Evolutionary conservation across 2,329 filamentous ascomycete species (phyloP), one percentile per base, ranked within the genome.

Genomic region (Claviceps humidiphila): DNA sequence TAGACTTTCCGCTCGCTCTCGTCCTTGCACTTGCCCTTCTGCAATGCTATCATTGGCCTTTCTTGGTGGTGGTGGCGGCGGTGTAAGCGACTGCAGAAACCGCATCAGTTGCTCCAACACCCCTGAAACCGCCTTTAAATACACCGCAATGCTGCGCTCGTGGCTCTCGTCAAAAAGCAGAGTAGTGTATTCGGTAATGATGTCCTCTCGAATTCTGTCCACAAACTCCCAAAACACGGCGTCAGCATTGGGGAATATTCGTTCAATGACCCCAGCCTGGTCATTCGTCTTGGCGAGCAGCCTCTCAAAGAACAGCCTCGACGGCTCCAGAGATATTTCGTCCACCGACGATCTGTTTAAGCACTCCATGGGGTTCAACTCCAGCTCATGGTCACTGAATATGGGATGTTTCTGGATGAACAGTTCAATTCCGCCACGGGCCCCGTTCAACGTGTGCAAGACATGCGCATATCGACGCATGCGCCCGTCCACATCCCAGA

Each of bases 381-480:
- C 72, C 46, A 85, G 73, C 46, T 85, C 80, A 54, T 79, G 81
- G 54, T 89, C 83, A 52, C 81, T 75, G 66, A 97, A 86, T 51
- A 97, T 72, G 0, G 88, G 85, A 63, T 96, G 89, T 60, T 93
- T 91, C 52, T 91, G 85, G 51, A 95, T 82, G 64, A 95, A 97
- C 1, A 89, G 74, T 51, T 97, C 89, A 47, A 94, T 75, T 9
- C 81, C 88, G 14, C 85, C 83, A 42, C 77, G 75, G 16, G 89
- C 89, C 26, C 87, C 89, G 64, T 95, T 94, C 45, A 98, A 74
- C 2, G 79, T 78, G 53, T 87, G 82, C 53, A 98, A 71, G 16
- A 98, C 89, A 59, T 89, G 82, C 2, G 90, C 90, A 67, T 95
- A 97, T 62, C 86, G 81, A 59, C 78, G 82, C 91, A 97, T 96